A percentile compares a stretch with the other conserved stretches of the same genome.
phyloP scores from a whole-genome alignment of 2,329 filamentous ascomycete genomes.

The Diplodia intermedia region DNA sequence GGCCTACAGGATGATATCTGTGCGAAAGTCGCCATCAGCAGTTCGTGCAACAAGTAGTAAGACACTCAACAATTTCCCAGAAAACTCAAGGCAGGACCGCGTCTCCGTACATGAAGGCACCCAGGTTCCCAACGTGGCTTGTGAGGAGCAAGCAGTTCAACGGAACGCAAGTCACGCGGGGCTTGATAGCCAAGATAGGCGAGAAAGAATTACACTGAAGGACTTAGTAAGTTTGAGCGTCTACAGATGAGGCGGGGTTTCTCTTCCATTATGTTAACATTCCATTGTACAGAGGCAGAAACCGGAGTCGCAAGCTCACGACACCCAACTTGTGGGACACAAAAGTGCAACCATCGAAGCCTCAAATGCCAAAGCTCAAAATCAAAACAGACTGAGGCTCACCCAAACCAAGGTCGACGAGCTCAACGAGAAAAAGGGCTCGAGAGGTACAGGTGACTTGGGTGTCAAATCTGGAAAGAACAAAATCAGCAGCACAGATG shows the following conservation, averaged over 20 bases:
- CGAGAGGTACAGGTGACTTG: neutral
- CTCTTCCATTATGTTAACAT: neutral
- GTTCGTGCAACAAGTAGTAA: neutral
- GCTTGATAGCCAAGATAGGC: neutral
- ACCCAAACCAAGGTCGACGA: slow-evolving; percentile 35
- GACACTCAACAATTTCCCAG: neutral
- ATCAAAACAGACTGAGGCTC: slow-evolving; percentile 18
- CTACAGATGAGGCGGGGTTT: too few relatives aligned
- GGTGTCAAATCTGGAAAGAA: neutral
- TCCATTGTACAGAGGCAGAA: neutral
- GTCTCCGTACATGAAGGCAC: neutral
- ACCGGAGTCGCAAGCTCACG: neutral
- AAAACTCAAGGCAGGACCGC: neutral
- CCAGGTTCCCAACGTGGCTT: neutral
- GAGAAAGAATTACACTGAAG: neutral
- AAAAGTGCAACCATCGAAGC: neutral
- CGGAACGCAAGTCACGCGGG: neutral
- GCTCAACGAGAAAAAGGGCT: slow-evolving; percentile 31
- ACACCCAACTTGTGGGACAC: neutral
- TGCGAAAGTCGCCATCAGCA: neutral
- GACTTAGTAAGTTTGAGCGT: neutral
- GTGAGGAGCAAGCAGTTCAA: neutral
- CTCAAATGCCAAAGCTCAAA: neutral
- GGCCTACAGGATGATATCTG: neutral
- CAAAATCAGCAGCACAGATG: slow-evolving; percentile 21